Evolutionary conservation across 441 rosid species (phyloP).

Genomic region (Viola pubescens): DNA sequence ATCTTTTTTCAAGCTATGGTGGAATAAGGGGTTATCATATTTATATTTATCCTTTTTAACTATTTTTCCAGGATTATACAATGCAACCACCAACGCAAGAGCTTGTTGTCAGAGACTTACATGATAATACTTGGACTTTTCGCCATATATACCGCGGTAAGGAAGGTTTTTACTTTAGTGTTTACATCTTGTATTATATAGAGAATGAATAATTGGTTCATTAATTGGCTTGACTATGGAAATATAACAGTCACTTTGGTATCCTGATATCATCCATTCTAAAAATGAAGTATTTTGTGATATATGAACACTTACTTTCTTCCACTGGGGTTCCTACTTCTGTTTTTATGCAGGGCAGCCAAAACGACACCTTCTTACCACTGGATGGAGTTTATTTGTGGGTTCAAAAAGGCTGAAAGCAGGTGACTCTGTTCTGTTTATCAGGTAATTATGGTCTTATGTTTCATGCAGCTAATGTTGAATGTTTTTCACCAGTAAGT

Average conservation of each 20-base stretch:
- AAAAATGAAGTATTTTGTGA: neutral
- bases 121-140: constrained; percentile 87
- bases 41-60: neutral
- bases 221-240: neutral
- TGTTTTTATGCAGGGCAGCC: constrained; percentile 70
- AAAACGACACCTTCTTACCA: constrained; percentile 92
- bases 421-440: constrained; percentile 88
- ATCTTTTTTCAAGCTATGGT: constrained; percentile 3
- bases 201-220: neutral
- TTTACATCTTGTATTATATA: neutral
- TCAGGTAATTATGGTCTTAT: constrained; percentile 41
- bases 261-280: neutral
- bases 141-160: constrained; percentile 92
- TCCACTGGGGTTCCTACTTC: neutral
- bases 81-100: constrained; percentile 95
- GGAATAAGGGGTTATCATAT: neutral
- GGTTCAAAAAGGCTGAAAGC: constrained; percentile 92
- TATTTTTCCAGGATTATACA: constrained; percentile 54
- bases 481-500: neutral
- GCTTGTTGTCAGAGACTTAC: constrained; percentile 86
- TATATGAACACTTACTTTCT: too few species aligned
- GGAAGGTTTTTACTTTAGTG: constrained; percentile 7
- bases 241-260: neutral
- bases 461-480: neutral
- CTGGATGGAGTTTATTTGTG: constrained; percentile 95